Evolutionary conservation across 2,329 filamentous ascomycete species (phyloP).

Genomic region (Claviceps africana): DNA sequence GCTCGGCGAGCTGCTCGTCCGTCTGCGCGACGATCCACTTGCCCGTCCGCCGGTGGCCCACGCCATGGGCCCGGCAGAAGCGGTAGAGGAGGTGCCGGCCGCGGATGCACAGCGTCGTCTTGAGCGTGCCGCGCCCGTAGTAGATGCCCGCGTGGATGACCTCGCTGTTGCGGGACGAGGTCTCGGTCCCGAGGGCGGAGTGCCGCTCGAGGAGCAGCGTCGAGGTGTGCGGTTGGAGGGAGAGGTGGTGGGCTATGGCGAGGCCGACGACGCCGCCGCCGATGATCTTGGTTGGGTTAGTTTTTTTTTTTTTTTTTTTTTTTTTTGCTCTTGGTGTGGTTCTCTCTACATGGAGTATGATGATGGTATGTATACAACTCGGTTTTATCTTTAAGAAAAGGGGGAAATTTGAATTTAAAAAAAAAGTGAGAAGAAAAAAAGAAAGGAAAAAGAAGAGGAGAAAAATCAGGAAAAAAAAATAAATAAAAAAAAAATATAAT

Average conservation of each 20-base stretch:
- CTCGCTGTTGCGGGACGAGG: slow-evolving; percentile 81
- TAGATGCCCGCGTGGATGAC: slow-evolving; percentile 95
- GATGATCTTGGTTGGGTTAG: slow-evolving; percentile 29
- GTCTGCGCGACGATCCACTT: slow-evolving; percentile 96
- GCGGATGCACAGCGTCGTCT: slow-evolving; percentile 67
- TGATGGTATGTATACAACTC: too few species aligned
- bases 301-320: neutral
- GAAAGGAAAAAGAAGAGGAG: too few species aligned
- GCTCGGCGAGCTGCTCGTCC: slow-evolving; percentile 50
- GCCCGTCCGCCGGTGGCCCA: slow-evolving; percentile 62
- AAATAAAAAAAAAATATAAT: too few species aligned
- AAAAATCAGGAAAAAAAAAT: too few species aligned
- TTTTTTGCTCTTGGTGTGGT: neutral
- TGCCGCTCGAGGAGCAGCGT: slow-evolving; percentile 77
- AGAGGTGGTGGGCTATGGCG: slow-evolving; percentile 60
- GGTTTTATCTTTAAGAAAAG: too few species aligned
- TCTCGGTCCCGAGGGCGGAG: slow-evolving; percentile 63
- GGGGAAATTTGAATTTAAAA: too few species aligned
- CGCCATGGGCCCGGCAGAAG: slow-evolving; percentile 52
- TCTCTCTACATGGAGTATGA: too few species aligned
- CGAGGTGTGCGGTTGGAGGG: slow-evolving; percentile 44
- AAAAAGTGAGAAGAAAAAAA: too few species aligned
- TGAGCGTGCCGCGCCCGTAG: slow-evolving; percentile 64
- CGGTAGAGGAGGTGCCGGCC: slow-evolving; percentile 68
- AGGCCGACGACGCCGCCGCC: slow-evolving; percentile 61